These are phyloP conservation scores for Hygrophorus pudorinus DNA, from an alignment of 768 basidiomycete genomes.

Conservation along the genomic window DNA sequence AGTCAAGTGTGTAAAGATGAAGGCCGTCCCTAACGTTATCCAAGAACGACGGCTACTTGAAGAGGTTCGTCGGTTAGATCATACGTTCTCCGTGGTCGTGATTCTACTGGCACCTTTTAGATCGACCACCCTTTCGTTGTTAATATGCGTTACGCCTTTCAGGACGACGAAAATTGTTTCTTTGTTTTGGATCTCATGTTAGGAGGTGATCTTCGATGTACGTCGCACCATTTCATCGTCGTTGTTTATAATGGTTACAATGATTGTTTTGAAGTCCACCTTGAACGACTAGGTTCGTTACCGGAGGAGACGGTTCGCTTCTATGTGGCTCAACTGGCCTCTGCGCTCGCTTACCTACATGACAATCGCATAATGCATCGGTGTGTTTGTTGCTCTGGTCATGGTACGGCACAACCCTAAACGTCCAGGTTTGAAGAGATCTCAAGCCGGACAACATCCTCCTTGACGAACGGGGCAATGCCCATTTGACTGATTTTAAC, in stretches of 20 bases:
- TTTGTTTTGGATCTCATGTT: conserved; percentile 97
- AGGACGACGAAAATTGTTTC: conserved; percentile 98
- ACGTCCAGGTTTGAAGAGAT: conserved; percentile 43
- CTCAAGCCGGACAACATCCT: conserved; percentile 98
- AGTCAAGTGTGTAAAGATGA: conserved; percentile 95
- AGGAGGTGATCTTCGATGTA: conserved; percentile 89
- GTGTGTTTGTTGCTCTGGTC: conserved; percentile 36
- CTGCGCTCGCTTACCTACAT: conserved; percentile 84
- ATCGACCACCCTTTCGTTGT: conserved; percentile 94
- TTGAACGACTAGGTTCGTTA: conserved; percentile 70
- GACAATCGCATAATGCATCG: conserved; percentile 94
- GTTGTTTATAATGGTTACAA: conserved; percentile 6
- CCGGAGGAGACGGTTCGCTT: conserved; percentile 76
- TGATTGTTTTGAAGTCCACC: conserved; percentile 51
- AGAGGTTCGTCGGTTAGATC: conserved; percentile 48
- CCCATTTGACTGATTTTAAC: conserved; percentile 96
- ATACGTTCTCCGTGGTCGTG: conserved; percentile 4
- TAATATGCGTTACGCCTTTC: conserved; percentile 92
- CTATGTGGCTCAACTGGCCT: conserved; percentile 83
- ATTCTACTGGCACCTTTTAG: conserved; percentile 29
- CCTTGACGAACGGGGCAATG: conserved; percentile 90
- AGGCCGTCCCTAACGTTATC: conserved; percentile 93
- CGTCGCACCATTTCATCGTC: conserved; percentile 18
- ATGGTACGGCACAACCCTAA: conserved; percentile 12
- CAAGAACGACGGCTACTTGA: conserved; percentile 93